These are phyloP conservation scores for Echria macrotheca DNA, from an alignment of 495 filamentous ascomycete genomes.

Conservation along the genomic window DNA sequence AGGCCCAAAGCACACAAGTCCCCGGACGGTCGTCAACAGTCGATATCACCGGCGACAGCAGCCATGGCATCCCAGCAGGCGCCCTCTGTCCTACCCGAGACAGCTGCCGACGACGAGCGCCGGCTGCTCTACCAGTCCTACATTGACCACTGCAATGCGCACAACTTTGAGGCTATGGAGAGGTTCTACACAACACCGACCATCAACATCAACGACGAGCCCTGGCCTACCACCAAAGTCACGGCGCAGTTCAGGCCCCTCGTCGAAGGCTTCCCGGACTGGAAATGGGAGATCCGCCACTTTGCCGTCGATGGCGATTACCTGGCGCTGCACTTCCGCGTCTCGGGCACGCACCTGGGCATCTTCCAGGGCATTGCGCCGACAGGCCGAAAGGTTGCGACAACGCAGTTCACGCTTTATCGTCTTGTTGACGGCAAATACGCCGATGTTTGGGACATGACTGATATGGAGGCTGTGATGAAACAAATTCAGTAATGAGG, in stretches of 20 bases:
- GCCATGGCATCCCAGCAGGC: constrained; percentile 4
- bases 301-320: constrained; percentile 4
- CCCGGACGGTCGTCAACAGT: not conserved
- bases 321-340: constrained; percentile 1
- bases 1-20: not conserved
- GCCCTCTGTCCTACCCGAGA: constrained; percentile 4
- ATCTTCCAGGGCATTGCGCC: constrained; percentile 5
- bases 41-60: constrained; percentile 1
- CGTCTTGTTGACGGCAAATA: constrained; percentile 4
- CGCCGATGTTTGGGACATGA: constrained; percentile 5
- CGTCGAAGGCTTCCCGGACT: constrained; percentile 5
- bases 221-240: not conserved
- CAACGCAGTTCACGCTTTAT: constrained; percentile 5
- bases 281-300: constrained; percentile 6
- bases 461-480: constrained; percentile 4
- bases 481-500: constrained; percentile 8
- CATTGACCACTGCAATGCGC: constrained; percentile 4
- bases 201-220: constrained; percentile 6
- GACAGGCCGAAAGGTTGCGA: not conserved
- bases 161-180: constrained; percentile 3
- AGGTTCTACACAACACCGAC: constrained; percentile 1
- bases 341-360: constrained; percentile 3
- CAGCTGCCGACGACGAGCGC: constrained; percentile 1
- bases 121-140: constrained; percentile 4
- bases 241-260: constrained; percentile 1